phyloP scores from a whole-genome alignment of 2,329 filamentous ascomycete species.

The Dactylonectria estremocensis region DNA sequence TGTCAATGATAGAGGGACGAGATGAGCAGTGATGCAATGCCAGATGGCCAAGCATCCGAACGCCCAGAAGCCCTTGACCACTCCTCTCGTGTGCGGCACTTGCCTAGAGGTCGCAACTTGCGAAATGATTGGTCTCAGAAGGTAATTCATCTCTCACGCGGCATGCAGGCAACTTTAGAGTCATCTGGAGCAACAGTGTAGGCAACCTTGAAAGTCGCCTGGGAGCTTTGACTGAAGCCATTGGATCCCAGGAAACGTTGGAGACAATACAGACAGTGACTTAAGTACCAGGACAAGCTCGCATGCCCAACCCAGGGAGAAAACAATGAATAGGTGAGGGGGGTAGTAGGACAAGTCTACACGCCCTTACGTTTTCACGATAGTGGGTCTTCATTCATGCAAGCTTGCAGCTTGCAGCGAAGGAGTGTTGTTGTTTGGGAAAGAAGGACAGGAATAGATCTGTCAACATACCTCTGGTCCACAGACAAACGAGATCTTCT shows the following conservation, averaged over 20 bases:
- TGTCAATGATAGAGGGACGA: constrained; percentile 22
- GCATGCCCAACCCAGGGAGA: neutral
- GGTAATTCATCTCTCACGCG: neutral
- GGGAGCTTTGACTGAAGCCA: neutral
- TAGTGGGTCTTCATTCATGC: neutral
- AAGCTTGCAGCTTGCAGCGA: neutral
- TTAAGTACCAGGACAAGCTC: neutral
- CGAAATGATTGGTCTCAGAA: neutral
- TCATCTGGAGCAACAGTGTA: neutral
- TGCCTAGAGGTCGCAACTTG: neutral
- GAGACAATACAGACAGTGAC: neutral
- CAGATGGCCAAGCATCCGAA: constrained; percentile 1
- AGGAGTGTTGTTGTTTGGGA: neutral
- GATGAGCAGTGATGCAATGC: constrained; percentile 28
- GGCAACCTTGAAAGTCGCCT: neutral
- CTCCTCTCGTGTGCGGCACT: neutral
- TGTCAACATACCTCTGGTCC: constrained; percentile 41
- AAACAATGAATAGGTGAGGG: too few species aligned
- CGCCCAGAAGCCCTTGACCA: constrained; percentile 2
- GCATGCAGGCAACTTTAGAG: neutral
- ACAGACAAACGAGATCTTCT: constrained; percentile 44
- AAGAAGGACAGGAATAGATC: constrained; percentile 3
- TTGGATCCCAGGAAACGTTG: neutral
- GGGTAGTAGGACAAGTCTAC: neutral
- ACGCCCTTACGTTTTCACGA: neutral